Percentiles rank a stretch among this genome's conserved stretches.
Evolutionary conservation across 1,284 basidiomycete species (phyloP).

Genomic region (Moniliophthora roreri): DNA sequence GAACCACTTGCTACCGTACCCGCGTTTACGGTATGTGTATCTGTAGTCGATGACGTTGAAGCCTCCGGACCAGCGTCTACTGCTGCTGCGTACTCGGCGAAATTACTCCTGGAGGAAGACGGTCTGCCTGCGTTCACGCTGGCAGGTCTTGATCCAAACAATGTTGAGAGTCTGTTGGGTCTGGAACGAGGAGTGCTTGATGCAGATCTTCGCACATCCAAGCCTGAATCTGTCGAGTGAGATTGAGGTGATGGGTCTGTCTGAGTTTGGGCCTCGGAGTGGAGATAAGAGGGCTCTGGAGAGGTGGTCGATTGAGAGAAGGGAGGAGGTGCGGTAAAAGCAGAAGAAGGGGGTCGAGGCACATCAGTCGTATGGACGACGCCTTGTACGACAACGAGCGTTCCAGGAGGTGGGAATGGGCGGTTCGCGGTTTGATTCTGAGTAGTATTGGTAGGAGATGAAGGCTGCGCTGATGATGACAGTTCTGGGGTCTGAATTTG

Average conservation of each 20-base stretch:
- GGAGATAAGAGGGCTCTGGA: slow-evolving; percentile 14
- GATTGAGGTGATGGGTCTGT: not conserved
- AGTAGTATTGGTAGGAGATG: slow-evolving; percentile 19
- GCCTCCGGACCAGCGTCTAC: not conserved
- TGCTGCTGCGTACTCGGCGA: slow-evolving; percentile 2
- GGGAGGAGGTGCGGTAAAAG: no score
- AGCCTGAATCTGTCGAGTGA: not conserved
- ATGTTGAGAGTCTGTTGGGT: slow-evolving; percentile 40
- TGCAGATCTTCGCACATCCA: slow-evolving; percentile 22
- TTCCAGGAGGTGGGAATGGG: slow-evolving; percentile 70
- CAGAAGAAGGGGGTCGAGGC: slow-evolving; percentile 30
- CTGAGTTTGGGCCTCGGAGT: not conserved
- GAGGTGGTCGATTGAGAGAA: slow-evolving; percentile 16
- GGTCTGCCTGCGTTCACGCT: slow-evolving; percentile 27
- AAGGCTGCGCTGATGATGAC: slow-evolving; percentile 6
- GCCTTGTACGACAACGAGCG: slow-evolving; percentile 77
- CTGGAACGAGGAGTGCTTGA: slow-evolving; percentile 31
- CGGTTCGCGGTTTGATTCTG: slow-evolving; percentile 20
- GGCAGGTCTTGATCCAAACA: slow-evolving; percentile 41
- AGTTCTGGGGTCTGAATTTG: not conserved
- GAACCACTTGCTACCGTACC: not conserved
- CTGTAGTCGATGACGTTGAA: not conserved
- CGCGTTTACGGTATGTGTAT: not conserved
- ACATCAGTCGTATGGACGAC: slow-evolving; percentile 77
- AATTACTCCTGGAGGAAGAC: slow-evolving; percentile 11